A percentile compares a stretch with the other conserved stretches of the same genome.
Conservation (phyloP, 768 basidiomycete genomes). For the Mycena metata region DNA sequence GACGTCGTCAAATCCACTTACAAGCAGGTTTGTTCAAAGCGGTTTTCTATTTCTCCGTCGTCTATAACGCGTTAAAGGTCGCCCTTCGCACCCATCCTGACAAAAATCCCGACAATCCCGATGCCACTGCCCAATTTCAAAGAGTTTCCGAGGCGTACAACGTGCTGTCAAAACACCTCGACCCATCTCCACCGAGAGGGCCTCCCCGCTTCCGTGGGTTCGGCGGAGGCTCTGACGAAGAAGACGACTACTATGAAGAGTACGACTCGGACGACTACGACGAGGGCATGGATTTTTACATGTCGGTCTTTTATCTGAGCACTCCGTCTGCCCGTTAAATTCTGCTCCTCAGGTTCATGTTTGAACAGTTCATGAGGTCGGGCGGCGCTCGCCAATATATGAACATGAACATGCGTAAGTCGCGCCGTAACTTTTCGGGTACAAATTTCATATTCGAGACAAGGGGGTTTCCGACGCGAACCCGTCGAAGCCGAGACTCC, state of each 20-base stretch:
- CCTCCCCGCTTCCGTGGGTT: conserved; percentile 28
- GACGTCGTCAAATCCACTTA: conserved; percentile 78
- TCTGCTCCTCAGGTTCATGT: conserved; percentile 57
- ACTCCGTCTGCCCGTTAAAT: conserved; percentile 19
- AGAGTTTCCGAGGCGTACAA: conserved; percentile 77
- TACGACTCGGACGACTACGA: conserved; percentile 53
- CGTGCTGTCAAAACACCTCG: conserved; percentile 68
- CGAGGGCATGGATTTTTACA: conserved; percentile 58
- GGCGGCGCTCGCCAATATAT: conserved; percentile 45
- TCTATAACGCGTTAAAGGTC: conserved; percentile 52
- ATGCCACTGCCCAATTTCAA: conserved; percentile 80
- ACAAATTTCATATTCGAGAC: no score
- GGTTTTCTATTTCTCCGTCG: conserved; percentile 14
- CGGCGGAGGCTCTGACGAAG: conserved; percentile 48
- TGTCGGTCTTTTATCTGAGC: conserved; percentile 49
- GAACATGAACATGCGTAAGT: conserved; percentile 44
- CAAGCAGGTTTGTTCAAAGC: conserved; percentile 65
- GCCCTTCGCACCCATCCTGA: conserved; percentile 82
- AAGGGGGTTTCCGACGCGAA: conserved; percentile 19
- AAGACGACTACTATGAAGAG: conserved; percentile 49
- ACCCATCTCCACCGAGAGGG: conserved; percentile 46
- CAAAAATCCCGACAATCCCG: conserved; percentile 76
- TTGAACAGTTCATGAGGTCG: conserved; percentile 59
- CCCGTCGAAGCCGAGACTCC: conserved; percentile 53
- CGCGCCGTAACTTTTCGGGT: conserved; percentile 7